Evolutionary conservation across 2,329 filamentous ascomycete species (phyloP).

Genomic region (Fusarium globosum): DNA sequence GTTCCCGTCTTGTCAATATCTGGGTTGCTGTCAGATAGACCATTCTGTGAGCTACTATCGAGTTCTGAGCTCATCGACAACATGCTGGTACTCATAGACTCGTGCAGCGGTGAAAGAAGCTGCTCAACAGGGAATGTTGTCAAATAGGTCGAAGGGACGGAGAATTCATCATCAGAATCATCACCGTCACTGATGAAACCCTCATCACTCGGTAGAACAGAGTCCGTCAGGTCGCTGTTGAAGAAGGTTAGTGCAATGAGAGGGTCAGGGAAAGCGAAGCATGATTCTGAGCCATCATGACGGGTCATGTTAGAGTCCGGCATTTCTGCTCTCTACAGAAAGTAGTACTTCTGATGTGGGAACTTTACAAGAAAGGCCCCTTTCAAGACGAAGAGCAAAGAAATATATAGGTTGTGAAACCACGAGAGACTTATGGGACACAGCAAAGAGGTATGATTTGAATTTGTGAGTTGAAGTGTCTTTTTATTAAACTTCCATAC

Average conservation of each 20-base stretch:
- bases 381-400: neutral
- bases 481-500: neutral
- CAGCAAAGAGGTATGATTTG: neutral
- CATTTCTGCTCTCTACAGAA: neutral
- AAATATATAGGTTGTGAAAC: neutral
- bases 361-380: neutral
- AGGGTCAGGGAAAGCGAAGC: constrained; percentile 10
- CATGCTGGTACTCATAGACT: neutral
- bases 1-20: neutral
- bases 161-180: neutral
- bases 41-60: neutral
- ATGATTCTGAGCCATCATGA: neutral
- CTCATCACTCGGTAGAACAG: constrained; percentile 1
- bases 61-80: neutral
- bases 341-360: neutral
- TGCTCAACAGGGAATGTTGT: neutral
- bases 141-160: constrained; percentile 1
- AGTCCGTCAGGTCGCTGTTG: constrained; percentile 21
- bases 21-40: neutral
- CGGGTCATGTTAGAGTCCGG: neutral
- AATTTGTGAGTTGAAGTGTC: neutral
- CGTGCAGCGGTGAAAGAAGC: neutral
- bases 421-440: neutral
- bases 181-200: neutral
- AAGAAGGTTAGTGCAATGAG: constrained; percentile 4